Base-by-base conservation (phyloP, 306 rosid species). In the Prunus kanzakura region DNA sequence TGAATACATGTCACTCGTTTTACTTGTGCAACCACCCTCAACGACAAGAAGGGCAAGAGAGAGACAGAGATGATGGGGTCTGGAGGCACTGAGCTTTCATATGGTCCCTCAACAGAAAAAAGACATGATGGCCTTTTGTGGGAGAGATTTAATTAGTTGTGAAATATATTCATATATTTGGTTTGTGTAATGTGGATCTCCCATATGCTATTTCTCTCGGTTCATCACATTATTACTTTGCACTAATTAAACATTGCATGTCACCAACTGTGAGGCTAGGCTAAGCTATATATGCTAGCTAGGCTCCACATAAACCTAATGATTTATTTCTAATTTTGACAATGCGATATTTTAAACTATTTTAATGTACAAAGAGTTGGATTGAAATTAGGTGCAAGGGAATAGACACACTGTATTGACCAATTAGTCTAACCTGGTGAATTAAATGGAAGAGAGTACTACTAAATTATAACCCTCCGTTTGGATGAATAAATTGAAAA, bases 71-170 rank as follows among this genome's bases (percentile, higher is more conserved):
- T 79, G 81, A 84, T 79, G 84, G 82, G 86, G 88, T 87, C 90
- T 88, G 90, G 90, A 82, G 90, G 66, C 83, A 84, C 90, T 84
- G 85, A 87, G 90, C 90, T 79, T 77, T 84, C 87, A 18, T 77
- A 38, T 57, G 81, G 88, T 27, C 80, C 79, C 70, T 52, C 25
- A 12, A 9, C 61, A 27, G 73, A 73, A 69, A 76, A 75, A 72
- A 72, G 63, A 82, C 75, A 62, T 76, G 27, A 82, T 74, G 69
- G 64, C 60, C 29, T 20, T 61, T 78, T 46, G 41, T 52, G 61
- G 27, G 54, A 43, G 60, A 70, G 65, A 60, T 52, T 27, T 11
- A 43, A 25, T 60, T 27, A 13, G 38, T 60, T 25, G 65, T 25
- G 65, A 29, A 13, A 22, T 47, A 47, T 13, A 47, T 38, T 0